phyloP scores from a whole-genome alignment of 257 asterid genomes.

The Gardenia jasminoides region DNA sequence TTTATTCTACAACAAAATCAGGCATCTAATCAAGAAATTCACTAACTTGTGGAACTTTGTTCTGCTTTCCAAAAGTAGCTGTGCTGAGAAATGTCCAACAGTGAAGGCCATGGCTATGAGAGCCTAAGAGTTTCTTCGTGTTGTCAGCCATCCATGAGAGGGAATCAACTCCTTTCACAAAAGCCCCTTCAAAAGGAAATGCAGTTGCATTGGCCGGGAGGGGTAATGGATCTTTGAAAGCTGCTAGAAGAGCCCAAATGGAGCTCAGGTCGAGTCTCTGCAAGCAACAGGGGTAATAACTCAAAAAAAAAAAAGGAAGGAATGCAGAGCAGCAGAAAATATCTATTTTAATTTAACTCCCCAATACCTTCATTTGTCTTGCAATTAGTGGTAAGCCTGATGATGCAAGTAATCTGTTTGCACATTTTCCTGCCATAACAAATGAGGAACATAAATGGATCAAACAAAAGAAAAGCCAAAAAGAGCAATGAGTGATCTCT shows the following conservation, averaged over 20 bases:
- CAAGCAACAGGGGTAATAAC: slow-evolving; percentile 21
- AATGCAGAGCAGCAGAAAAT: slow-evolving; percentile 2
- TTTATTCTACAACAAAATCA: not conserved
- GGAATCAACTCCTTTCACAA: slow-evolving; percentile 80
- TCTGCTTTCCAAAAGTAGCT: slow-evolving; percentile 64
- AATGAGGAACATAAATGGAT: not conserved
- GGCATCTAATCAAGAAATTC: not conserved
- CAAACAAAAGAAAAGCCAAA: not conserved
- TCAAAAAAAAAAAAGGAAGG: slow-evolving; percentile 4
- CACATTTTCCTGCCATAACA: slow-evolving; percentile 85
- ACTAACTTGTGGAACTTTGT: slow-evolving; percentile 94
- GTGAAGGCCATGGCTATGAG: slow-evolving; percentile 51
- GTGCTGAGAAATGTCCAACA: slow-evolving; percentile 97
- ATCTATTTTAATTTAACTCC: slow-evolving; percentile 4
- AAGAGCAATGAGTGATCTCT: not conserved
- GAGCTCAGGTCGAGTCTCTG: slow-evolving; percentile 88
- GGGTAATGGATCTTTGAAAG: slow-evolving; percentile 86
- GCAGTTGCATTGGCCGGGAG: slow-evolving; percentile 36
- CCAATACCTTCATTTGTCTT: slow-evolving; percentile 86
- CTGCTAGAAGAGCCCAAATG: slow-evolving; percentile 95
- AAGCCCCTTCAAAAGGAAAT: slow-evolving; percentile 79
- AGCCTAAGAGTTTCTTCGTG: slow-evolving; percentile 59
- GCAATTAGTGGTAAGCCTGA: slow-evolving; percentile 97
- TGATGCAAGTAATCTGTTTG: slow-evolving; percentile 78
- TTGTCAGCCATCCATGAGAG: slow-evolving; percentile 94